phyloP scores from a whole-genome alignment of 257 asterid genomes.

The Nyctanthes arbortristis region DNA sequence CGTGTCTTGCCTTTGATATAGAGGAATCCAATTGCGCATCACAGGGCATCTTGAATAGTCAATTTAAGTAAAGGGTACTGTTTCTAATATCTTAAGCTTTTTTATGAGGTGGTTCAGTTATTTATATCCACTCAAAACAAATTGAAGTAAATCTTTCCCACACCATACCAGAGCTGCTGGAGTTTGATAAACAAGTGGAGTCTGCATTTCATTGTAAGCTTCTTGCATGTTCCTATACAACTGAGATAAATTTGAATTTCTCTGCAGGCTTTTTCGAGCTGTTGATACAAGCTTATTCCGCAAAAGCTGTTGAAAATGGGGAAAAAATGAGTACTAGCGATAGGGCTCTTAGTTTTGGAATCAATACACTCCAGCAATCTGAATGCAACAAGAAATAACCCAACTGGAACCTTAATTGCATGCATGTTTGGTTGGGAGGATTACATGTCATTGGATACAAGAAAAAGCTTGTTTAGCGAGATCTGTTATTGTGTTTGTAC shows the following conservation, averaged over 20 bases:
- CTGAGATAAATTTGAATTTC: slow-evolving; percentile 76
- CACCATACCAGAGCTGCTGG: slow-evolving; percentile 63
- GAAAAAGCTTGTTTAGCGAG: no score
- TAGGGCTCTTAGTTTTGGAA: neutral
- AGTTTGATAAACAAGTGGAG: slow-evolving; percentile 83
- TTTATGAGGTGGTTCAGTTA: neutral
- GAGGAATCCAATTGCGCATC: no score
- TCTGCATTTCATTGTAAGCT: slow-evolving; percentile 84
- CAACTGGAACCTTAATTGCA: no score
- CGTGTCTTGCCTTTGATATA: no score
- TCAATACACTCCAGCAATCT: neutral
- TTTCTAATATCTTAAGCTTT: neutral
- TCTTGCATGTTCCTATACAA: slow-evolving; percentile 74
- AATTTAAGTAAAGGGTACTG: neutral
- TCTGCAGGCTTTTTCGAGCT: slow-evolving; percentile 62
- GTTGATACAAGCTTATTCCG: slow-evolving; percentile 85
- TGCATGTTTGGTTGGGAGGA: neutral
- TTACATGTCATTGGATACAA: neutral
- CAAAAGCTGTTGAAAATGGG: slow-evolving; percentile 61
- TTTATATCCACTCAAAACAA: neutral
- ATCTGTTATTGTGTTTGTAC: neutral
- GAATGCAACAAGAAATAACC: neutral
- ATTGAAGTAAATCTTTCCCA: neutral
- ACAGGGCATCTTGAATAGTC: no score
- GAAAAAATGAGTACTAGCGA: neutral